Base-by-base conservation (phyloP, 1,139 yeast species). In the Diutina ranongensis region DNA sequence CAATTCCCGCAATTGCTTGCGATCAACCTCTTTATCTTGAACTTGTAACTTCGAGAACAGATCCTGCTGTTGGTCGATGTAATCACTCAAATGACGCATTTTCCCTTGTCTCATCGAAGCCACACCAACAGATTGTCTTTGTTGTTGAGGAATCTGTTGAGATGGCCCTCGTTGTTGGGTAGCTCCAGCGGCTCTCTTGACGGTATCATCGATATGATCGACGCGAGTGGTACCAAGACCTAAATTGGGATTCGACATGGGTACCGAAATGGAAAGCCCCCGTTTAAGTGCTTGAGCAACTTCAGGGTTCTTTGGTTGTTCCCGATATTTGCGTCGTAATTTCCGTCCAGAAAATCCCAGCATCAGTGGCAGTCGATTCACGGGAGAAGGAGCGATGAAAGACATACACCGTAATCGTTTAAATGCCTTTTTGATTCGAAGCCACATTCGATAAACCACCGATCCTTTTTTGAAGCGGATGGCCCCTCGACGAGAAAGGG, bases 401-500 rank as follows among this genome's bases (percentile, higher is more conserved):
- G 20, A 21, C 27, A 21, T 21, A 21, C 40, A 35, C 28, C 40
- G 28, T 4, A 35, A 15, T 4, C 25, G 25, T 3, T 22, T 12
- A 22, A 35, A 35, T 45, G 60, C 47, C 46, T 59, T 59, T 46
- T 57, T 56, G 18, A 68, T 46, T 41, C 63, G 49, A 36, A 63
- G 47, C 46, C 59, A 59, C 46, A 68, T 50, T 27, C 72, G 51
- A 52, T 67, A 67, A 34, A 59, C 41, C 21, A 40, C 34, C 21
- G 16, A 18, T 44, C 58, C 47, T 31, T 62, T 55, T 46, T 66
- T 67, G 46, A 55, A 57, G 44, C 58, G 57, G 9, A 70, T 64
- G 22, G 75, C 74, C 44, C 58, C 65, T 3, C 61, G 52, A 47
- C 74, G 56, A 8, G 40, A 21, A 3, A 35, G 34, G 15, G 19